phyloP scores from a whole-genome alignment of 2,329 filamentous ascomycete species.

The Aspergillus pseudonomiae region DNA sequence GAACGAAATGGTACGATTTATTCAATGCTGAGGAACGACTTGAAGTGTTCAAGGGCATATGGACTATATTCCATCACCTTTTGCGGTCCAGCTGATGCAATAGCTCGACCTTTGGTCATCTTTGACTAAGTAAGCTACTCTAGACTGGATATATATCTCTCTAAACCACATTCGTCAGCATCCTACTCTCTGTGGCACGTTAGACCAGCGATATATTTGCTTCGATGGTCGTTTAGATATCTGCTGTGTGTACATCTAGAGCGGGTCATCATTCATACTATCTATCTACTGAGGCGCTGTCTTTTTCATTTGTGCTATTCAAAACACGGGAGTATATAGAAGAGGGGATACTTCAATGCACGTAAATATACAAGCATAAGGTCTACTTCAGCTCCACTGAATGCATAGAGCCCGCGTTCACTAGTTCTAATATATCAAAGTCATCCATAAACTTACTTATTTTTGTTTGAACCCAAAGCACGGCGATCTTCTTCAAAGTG shows the following conservation, averaged over 20 bases:
- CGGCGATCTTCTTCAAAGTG: not conserved
- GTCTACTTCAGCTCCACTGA: not conserved
- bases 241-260: not conserved
- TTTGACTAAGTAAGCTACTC: not conserved
- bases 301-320: not conserved
- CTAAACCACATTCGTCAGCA: not conserved
- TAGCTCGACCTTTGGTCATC: not conserved
- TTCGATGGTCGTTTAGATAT: not conserved
- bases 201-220: not conserved
- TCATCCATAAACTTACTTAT: not conserved
- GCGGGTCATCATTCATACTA: too few species aligned
- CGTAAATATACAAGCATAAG: not conserved
- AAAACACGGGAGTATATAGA: not conserved
- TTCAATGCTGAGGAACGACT: conserved; percentile 57
- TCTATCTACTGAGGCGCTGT: not conserved
- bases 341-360: not conserved
- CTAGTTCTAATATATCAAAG: not conserved
- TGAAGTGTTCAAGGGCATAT: conserved; percentile 60
- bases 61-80: conserved; percentile 61
- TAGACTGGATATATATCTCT: not conserved
- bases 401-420: not conserved
- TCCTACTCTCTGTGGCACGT: not conserved
- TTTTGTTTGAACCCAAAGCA: not conserved
- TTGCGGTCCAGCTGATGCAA: conserved; percentile 36
- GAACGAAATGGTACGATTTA: conserved; percentile 63